Evolutionary conservation across 1,284 basidiomycete genomes (phyloP), one percentile per base, ranked within the genome.

Genomic region (Apiotrichum laibachii): DNA sequence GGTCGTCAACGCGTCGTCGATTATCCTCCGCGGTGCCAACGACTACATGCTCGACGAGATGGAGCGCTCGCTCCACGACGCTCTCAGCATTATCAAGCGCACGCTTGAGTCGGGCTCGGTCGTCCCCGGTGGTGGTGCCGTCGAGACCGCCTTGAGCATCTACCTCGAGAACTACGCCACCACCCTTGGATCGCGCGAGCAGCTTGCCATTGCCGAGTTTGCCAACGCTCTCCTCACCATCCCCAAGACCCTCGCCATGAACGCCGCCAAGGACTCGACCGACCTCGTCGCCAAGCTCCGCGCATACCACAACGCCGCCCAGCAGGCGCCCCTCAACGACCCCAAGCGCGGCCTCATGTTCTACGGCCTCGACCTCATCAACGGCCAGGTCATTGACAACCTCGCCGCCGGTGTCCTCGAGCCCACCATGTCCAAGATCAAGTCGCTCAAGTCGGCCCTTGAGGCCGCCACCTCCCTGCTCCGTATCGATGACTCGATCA

Each of bases 31-130:
- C 60, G 96, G 96, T 57, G 96, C 96, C 43, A 99, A 99, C 79
- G 96, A 99, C 80, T 99, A 97, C 79, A 92, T 99, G 88, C 81
- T 99, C 66, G 96, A 99, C 78, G 96, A 99, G 82, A 99, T 99
- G 96, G 96, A 99, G 81, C 84, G 96, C 39, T 87, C 92, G 0
- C 79, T 99, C 67, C 96, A 99, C 76, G 96, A 99, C 78, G 90
- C 91, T 0, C 80, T 99, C 57, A 94, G 89, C 45, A 86, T 98
- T 69, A 91, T 99, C 81, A 99, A 99, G 82, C 86, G 96, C 59
- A 99, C 96, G 4, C 82, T 99, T 54, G 96, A 99, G 82, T 94
- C 91, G 69, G 95, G 95, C 11, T 82, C 88, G 16, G 94, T 99
- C 22, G 95, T 99, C 18, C 94, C 96, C 5, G 96, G 96, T 62